Evolutionary conservation across 108 stramenopile species (phyloP).

Genomic region (Chaetoceros muelleri): DNA sequence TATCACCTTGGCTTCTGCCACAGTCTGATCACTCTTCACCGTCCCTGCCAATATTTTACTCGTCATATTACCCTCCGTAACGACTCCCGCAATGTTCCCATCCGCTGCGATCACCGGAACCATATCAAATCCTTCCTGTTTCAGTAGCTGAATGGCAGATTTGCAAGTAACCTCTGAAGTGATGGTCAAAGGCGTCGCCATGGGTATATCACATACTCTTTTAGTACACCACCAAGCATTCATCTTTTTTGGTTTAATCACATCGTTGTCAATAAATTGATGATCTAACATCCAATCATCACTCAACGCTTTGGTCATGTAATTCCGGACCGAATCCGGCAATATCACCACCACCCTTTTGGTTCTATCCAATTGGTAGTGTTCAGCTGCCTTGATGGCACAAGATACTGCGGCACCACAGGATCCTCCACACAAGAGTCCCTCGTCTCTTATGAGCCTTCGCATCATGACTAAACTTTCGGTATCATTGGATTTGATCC

Average conservation of each 20-base stretch:
- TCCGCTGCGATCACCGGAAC: conserved; percentile 80
- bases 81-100: conserved; percentile 79
- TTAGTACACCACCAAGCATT: conserved; percentile 62
- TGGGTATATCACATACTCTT: conserved; percentile 65
- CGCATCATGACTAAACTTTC: conserved; percentile 74
- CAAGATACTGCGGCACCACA: conserved; percentile 72
- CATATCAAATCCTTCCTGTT: conserved; percentile 88
- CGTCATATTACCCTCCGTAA: conserved; percentile 90
- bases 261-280: conserved; percentile 69
- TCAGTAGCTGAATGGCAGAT: conserved; percentile 78
- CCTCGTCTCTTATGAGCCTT: conserved; percentile 81
- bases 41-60: conserved; percentile 52
- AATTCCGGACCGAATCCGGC: conserved; percentile 87
- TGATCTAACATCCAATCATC: conserved; percentile 93
- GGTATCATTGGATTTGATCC: conserved; percentile 79
- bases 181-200: conserved; percentile 84
- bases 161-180: conserved; percentile 67
- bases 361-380: conserved; percentile 32
- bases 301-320: conserved; percentile 90
- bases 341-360: conserved; percentile 78
- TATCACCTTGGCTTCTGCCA: conserved; percentile 71
- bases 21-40: conserved; percentile 51
- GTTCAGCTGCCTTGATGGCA: conserved; percentile 64
- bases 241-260: conserved; percentile 50
- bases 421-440: conserved; percentile 85